A percentile compares a stretch with the other conserved stretches of the same genome.
phyloP scores from a whole-genome alignment of 305 asterid species.

The Vinca major region DNA sequence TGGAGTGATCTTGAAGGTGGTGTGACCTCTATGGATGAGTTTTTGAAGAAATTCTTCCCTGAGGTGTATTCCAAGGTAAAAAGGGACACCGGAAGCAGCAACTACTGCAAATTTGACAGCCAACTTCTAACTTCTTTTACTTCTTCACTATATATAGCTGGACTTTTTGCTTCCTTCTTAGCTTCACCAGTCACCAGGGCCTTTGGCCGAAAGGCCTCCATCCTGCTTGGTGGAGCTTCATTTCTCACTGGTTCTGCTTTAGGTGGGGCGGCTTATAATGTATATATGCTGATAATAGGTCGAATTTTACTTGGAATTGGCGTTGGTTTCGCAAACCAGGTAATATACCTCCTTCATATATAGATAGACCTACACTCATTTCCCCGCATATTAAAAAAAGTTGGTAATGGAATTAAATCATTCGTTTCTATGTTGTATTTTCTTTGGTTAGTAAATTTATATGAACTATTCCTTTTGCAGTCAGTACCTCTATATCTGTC shows the following conservation, averaged over 20 bases:
- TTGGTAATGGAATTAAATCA: neutral
- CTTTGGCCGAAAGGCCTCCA: constrained; percentile 44
- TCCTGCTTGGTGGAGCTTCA: constrained; percentile 46
- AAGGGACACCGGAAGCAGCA: constrained; percentile 30
- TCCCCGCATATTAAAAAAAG: no score
- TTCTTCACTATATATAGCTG: constrained; percentile 58
- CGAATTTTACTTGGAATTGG: constrained; percentile 64
- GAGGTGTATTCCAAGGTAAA: constrained; percentile 37
- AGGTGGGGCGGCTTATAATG: constrained; percentile 47
- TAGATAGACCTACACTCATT: no score
- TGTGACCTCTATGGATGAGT: constrained; percentile 65
- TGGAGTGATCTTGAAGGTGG: constrained; percentile 41
- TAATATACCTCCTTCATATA: constrained; percentile 1
- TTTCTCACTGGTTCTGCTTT: constrained; percentile 47
- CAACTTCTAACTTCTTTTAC: constrained; percentile 63
- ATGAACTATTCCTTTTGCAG: constrained; percentile 16
- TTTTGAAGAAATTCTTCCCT: constrained; percentile 54
- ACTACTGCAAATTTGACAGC: constrained; percentile 73
- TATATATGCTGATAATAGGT: constrained; percentile 53
- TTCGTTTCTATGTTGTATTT: neutral
- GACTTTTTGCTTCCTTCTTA: constrained; percentile 44
- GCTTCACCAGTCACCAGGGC: constrained; percentile 51
- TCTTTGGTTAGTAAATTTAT: no score
- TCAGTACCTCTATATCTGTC: constrained; percentile 54
- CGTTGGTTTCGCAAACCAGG: constrained; percentile 72